Percentiles rank a stretch among this genome's conserved stretches.
These are phyloP conservation scores for Agaricus bisporus DNA, from an alignment of 768 basidiomycete genomes.

Conservation along the genomic window DNA sequence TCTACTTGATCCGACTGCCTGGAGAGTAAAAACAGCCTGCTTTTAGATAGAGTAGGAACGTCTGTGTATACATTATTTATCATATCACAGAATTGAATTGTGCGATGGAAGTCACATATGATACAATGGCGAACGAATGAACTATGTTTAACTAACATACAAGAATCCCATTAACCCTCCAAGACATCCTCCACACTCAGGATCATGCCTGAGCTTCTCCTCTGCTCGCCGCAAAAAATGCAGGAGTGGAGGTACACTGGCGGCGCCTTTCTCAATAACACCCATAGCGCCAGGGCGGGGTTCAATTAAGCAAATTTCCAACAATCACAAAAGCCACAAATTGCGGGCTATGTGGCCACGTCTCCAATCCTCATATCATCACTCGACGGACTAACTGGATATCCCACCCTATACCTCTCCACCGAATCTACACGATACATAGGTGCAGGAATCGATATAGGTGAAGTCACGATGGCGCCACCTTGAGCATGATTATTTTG, in stretches of 20 bases:
- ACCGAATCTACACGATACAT: constrained; percentile 2
- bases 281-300: too few relatives aligned
- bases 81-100: not conserved
- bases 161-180: too few relatives aligned
- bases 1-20: not conserved
- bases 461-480: not conserved
- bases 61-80: not conserved
- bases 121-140: not conserved
- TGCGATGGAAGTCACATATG: not conserved
- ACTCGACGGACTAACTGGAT: not conserved
- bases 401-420: constrained; percentile 3
- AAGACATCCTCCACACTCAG: not conserved
- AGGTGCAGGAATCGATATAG: constrained; percentile 3
- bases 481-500: not conserved
- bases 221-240: too few relatives aligned
- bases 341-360: not conserved
- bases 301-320: too few relatives aligned
- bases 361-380: not conserved
- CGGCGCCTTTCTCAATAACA: too few relatives aligned
- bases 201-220: not conserved
- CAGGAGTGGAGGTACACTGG: too few relatives aligned
- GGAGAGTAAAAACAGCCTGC: too few relatives aligned
- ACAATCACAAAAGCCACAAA: not conserved
- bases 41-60: too few relatives aligned
- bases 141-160: too few relatives aligned